These are phyloP conservation scores for Globisporangium parvum DNA, from an alignment of 352 stramenopile species.

Conservation along the genomic window DNA sequence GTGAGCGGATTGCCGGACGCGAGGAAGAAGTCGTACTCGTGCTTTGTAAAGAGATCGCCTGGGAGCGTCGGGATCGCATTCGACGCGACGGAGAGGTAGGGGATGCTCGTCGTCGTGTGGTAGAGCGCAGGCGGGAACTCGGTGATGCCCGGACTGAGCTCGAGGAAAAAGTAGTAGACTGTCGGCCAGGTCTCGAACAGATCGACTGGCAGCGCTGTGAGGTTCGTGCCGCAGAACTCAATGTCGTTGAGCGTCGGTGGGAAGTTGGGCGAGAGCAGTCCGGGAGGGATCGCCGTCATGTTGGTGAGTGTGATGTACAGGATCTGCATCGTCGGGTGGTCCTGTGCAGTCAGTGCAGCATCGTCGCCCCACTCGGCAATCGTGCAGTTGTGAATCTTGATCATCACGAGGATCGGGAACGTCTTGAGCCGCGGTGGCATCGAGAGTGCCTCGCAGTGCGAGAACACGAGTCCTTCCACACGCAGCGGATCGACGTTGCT, in stretches of 20 bases:
- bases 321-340: conserved; percentile 1
- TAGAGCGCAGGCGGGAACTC: conserved; percentile 1
- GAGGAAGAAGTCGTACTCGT: conserved; percentile 1
- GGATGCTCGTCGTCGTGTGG: background rate
- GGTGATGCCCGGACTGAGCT: conserved; percentile 7
- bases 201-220: conserved; percentile 10
- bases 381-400: conserved; percentile 18
- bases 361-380: conserved; percentile 9
- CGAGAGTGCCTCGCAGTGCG: conserved; percentile 14
- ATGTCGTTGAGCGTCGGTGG: conserved; percentile 10
- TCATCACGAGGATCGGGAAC: conserved; percentile 1
- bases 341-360: conserved; percentile 1
- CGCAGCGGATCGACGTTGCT: background rate
- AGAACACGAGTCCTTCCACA: conserved; percentile 12
- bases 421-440: conserved; percentile 6
- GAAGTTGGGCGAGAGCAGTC: conserved; percentile 1
- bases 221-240: conserved; percentile 13
- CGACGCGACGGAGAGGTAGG: background rate
- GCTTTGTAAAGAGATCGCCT: background rate
- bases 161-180: conserved; percentile 4
- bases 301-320: background rate
- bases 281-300: conserved; percentile 8
- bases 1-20: conserved; percentile 9
- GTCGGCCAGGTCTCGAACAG: conserved; percentile 8
- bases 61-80: background rate